Evolutionary conservation across 768 basidiomycete genomes (phyloP), one percentile per base, ranked within the genome.

Genomic region (Xanthoconium stramineum): DNA sequence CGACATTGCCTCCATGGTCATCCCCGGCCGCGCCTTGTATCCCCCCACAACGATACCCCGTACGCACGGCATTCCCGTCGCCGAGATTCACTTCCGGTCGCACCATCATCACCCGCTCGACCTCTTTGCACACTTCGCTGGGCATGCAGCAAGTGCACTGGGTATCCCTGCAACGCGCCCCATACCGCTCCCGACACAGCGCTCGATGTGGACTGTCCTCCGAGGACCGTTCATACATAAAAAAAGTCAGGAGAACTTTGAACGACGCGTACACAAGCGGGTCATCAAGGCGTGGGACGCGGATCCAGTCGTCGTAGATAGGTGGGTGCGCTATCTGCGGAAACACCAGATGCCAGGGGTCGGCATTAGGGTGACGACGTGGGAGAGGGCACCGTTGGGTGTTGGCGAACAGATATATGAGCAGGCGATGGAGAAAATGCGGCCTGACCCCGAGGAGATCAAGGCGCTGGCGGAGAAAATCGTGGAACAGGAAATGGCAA

Each of bases 221-320:
- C 83, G 87, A 36, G 82, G 84, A 5, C 95, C 96, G 11, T 98
- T 98, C 68, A 86, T 83, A 6, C 88, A 95, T 71, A 98, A 98
- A 68, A 97, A 96, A 73, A 76, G 82, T 17, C 94, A 98, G 72
- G 94, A 98, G 76, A 98, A 98, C 73, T 98, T 96, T 69, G 88
- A 94, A 69, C 77, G 91, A 29, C 82, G 78, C 64, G 85, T 87
- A 51, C 89, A 95, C 67, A 91, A 89, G 66, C 82, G 95, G 12
- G 81, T 82, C 38, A 84, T 98, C 74, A 95, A 94, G 72, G 90
- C 94, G 0, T 98, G 83, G 80, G 96, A 98, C 71, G 84, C 94
- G 17, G 80, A 94, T 65, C 75, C 81, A 4, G 83, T 86, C 61
- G 85, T 92, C 6, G 78, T 98, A 12, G 82, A 88, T 30, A 78